Conservation (phyloP, 1,284 basidiomycete species). For the Spongispora temasekensis region DNA sequence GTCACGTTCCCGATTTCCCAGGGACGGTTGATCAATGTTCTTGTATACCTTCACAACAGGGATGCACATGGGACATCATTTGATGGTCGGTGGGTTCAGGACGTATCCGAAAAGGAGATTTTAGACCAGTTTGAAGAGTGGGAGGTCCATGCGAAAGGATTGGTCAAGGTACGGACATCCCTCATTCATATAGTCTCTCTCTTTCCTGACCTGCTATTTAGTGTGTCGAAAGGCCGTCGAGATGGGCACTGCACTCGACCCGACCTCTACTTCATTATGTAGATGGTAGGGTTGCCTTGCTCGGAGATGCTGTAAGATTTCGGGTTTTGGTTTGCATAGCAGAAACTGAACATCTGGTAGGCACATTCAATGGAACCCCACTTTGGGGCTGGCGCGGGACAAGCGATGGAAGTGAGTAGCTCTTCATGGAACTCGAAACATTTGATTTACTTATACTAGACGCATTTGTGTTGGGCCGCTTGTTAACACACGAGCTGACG, state of each 20-base stretch:
- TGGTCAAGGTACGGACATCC: no score
- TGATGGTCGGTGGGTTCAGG: slow-evolving; percentile 38
- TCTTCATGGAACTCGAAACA: background rate
- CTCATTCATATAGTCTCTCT: background rate
- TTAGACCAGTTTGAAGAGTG: slow-evolving; percentile 38
- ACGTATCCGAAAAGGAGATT: slow-evolving; percentile 36
- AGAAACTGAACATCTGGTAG: slow-evolving; percentile 10
- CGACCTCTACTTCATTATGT: slow-evolving; percentile 33
- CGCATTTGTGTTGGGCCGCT: slow-evolving; percentile 37
- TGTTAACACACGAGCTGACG: slow-evolving; percentile 32
- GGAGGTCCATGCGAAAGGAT: slow-evolving; percentile 43
- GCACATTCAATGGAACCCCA: slow-evolving; percentile 37
- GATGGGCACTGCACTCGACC: slow-evolving; percentile 36
- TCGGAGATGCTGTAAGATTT: slow-evolving; percentile 39
- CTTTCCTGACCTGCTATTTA: slow-evolving; percentile 6
- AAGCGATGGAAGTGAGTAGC: slow-evolving; percentile 34
- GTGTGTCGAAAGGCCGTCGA: slow-evolving; percentile 21
- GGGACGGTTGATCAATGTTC: slow-evolving; percentile 45
- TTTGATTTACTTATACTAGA: slow-evolving; percentile 25
- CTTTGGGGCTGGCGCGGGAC: slow-evolving; percentile 35
- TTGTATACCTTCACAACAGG: slow-evolving; percentile 37
- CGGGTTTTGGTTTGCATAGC: background rate
- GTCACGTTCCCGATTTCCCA: slow-evolving; percentile 43
- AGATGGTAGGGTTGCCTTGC: slow-evolving; percentile 30
- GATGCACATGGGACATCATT: slow-evolving; percentile 38